Conservation (phyloP, 352 stramenopile genomes). For the Blastocystis sp. region DNA sequence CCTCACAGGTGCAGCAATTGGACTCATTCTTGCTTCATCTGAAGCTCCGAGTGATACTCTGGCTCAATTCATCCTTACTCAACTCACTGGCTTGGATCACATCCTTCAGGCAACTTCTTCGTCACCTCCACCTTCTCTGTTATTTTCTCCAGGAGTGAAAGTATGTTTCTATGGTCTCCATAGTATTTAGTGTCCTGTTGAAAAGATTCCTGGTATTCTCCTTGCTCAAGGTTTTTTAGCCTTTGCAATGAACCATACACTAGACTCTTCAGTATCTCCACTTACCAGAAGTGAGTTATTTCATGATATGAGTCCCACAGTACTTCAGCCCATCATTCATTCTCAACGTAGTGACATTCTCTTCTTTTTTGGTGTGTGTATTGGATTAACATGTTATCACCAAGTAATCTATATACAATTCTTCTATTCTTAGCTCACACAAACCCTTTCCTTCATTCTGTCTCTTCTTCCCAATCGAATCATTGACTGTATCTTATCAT, state of each 20-base stretch:
- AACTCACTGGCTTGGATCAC: not conserved
- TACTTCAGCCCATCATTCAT: not conserved
- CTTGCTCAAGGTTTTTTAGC: not conserved
- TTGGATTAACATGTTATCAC: not conserved
- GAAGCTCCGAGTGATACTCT: too few species aligned
- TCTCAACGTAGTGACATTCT: not conserved
- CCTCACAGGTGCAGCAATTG: not conserved
- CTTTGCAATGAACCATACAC: not conserved
- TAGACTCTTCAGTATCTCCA: not conserved
- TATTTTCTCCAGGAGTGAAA: not conserved
- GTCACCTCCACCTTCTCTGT: not conserved
- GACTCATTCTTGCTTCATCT: not conserved
- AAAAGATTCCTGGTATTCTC: not conserved
- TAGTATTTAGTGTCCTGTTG: constrained; percentile 1
- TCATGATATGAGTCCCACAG: not conserved
- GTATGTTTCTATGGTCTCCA: not conserved
- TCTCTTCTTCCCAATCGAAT: not conserved
- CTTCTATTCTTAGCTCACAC: not conserved
- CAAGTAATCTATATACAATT: not conserved
- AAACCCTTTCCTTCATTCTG: not conserved
- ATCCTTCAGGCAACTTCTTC: not conserved
- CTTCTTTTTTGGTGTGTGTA: not conserved
- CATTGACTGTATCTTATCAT: not conserved
- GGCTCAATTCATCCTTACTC: too few species aligned
- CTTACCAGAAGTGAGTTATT: not conserved